Percentiles rank a stretch among this genome's conserved stretches.
phyloP scores from a whole-genome alignment of 495 filamentous ascomycete species.

The Penicillium cataractarum region DNA sequence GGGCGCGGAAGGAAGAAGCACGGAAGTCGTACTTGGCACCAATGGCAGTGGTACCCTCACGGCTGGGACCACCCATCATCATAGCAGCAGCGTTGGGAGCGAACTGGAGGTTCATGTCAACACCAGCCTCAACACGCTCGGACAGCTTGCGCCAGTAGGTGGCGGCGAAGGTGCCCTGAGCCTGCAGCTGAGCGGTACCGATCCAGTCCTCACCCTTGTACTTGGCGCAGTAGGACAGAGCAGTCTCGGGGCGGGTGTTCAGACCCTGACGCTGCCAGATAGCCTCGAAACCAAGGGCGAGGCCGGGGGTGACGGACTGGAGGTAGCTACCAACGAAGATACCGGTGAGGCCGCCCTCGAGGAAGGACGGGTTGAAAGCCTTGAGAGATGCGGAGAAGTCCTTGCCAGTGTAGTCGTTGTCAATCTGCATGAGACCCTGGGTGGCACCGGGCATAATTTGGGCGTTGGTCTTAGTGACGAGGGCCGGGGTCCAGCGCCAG shows the following conservation, averaged over 20 bases:
- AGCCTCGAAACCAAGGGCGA: slow-evolving; percentile 88
- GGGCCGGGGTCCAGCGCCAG: slow-evolving; percentile 75
- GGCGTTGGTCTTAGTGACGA: slow-evolving; percentile 82
- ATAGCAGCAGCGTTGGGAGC: slow-evolving; percentile 61
- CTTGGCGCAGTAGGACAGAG: slow-evolving; percentile 82
- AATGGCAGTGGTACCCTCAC: slow-evolving; percentile 86
- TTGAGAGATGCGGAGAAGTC: slow-evolving; percentile 94
- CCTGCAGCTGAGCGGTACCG: slow-evolving; percentile 81
- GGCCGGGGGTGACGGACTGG: slow-evolving; percentile 84
- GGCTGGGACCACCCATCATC: slow-evolving; percentile 72
- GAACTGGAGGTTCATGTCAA: slow-evolving; percentile 89
- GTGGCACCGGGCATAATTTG: slow-evolving; percentile 70
- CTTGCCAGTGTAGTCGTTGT: slow-evolving; percentile 88
- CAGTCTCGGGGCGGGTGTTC: slow-evolving; percentile 78
- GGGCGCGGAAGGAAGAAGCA: slow-evolving; percentile 89
- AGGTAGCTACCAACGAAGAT: slow-evolving; percentile 95
- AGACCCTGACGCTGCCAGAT: slow-evolving; percentile 87
- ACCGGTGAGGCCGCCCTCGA: slow-evolving; percentile 91
- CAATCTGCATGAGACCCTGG: slow-evolving; percentile 81
- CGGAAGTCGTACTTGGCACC: slow-evolving; percentile 99
- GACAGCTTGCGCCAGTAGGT: slow-evolving; percentile 93
- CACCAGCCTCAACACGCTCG: slow-evolving; percentile 95
- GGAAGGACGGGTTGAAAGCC: slow-evolving; percentile 86
- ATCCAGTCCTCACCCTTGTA: slow-evolving; percentile 93
- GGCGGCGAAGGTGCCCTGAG: slow-evolving; percentile 81